Evolutionary conservation across 306 rosid species (phyloP).

Genomic region (Geum urbanum): DNA sequence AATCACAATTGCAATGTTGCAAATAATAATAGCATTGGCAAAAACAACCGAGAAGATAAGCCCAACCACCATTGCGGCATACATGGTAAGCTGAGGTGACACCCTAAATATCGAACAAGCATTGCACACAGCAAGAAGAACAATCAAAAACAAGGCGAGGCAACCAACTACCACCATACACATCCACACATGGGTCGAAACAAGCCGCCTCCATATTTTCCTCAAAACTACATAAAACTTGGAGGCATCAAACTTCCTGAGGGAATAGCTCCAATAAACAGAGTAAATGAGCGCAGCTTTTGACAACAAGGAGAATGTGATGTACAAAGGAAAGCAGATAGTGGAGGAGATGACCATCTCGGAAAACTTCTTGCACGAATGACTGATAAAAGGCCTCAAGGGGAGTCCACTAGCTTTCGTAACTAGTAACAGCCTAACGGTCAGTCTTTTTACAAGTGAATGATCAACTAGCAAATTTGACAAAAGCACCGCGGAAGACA

Average conservation of each 20-base stretch:
- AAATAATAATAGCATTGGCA: constrained; percentile 77
- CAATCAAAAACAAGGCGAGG: constrained; percentile 58
- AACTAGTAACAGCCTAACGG: constrained; percentile 62
- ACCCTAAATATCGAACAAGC: constrained; percentile 56
- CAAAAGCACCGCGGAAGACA: constrained; percentile 69
- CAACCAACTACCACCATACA: constrained; percentile 64
- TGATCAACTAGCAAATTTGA: constrained; percentile 67
- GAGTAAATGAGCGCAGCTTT: constrained; percentile 78
- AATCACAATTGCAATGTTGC: constrained; percentile 74
- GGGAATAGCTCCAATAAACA: constrained; percentile 78
- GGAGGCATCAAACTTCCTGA: constrained; percentile 52
- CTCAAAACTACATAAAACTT: constrained; percentile 51
- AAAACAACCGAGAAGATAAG: constrained; percentile 66
- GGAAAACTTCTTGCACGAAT: constrained; percentile 65
- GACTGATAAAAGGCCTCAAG: constrained; percentile 67
- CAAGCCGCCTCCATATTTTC: constrained; percentile 72
- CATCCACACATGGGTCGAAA: constrained; percentile 60
- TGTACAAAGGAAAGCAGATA: constrained; percentile 64
- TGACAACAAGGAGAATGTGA: constrained; percentile 58
- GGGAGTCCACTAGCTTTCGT: constrained; percentile 87
- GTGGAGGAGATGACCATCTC: constrained; percentile 59
- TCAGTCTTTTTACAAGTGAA: constrained; percentile 55
- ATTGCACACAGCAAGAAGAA: constrained; percentile 68
- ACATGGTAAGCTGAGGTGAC: constrained; percentile 42
- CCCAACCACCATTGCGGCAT: constrained; percentile 60